Evolutionary conservation across 495 filamentous ascomycete genomes (phyloP).

Genomic region (Hamigera avellanea): DNA sequence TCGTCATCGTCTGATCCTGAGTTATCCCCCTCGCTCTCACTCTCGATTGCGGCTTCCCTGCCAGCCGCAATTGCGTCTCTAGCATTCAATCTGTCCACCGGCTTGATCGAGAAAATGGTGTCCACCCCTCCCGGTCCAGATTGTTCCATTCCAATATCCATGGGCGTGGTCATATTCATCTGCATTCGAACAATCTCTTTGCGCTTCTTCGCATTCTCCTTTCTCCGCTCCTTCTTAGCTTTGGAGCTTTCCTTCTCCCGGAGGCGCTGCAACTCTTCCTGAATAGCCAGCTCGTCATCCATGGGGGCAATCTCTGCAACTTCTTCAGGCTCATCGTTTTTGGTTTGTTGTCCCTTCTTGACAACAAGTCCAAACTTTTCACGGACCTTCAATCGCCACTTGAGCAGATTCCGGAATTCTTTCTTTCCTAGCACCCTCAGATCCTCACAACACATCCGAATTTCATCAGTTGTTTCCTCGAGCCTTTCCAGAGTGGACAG

Average conservation of each 20-base stretch:
- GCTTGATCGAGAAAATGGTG: slow-evolving; percentile 71
- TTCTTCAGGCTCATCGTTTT: slow-evolving; percentile 50
- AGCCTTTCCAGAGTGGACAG: slow-evolving; percentile 75
- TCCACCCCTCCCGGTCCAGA: slow-evolving; percentile 63
- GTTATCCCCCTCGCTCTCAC: slow-evolving; percentile 47
- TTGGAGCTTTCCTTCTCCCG: slow-evolving; percentile 61
- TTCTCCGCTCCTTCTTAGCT: slow-evolving; percentile 69
- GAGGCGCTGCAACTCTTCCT: slow-evolving; percentile 72
- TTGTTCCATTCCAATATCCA: slow-evolving; percentile 93
- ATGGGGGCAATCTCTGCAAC: slow-evolving; percentile 73
- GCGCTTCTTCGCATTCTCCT: slow-evolving; percentile 80
- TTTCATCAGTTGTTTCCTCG: slow-evolving; percentile 87
- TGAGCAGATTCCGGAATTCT: slow-evolving; percentile 86
- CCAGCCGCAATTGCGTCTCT: slow-evolving; percentile 62
- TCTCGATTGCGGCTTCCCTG: slow-evolving; percentile 52
- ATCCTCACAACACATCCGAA: slow-evolving; percentile 75
- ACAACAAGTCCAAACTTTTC: slow-evolving; percentile 81
- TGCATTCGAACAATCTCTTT: slow-evolving; percentile 90
- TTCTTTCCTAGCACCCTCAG: slow-evolving; percentile 84
- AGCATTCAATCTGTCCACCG: slow-evolving; percentile 62
- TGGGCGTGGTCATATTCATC: slow-evolving; percentile 89
- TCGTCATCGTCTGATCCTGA: slow-evolving; percentile 49
- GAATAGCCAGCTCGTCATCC: slow-evolving; percentile 87
- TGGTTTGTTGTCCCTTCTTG: slow-evolving; percentile 43
- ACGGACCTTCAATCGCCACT: slow-evolving; percentile 82